Percentiles rank a stretch among this genome's conserved stretches.
phyloP scores from a whole-genome alignment of 2,329 filamentous ascomycete species.

The Coccinonectria pachysandricola region DNA sequence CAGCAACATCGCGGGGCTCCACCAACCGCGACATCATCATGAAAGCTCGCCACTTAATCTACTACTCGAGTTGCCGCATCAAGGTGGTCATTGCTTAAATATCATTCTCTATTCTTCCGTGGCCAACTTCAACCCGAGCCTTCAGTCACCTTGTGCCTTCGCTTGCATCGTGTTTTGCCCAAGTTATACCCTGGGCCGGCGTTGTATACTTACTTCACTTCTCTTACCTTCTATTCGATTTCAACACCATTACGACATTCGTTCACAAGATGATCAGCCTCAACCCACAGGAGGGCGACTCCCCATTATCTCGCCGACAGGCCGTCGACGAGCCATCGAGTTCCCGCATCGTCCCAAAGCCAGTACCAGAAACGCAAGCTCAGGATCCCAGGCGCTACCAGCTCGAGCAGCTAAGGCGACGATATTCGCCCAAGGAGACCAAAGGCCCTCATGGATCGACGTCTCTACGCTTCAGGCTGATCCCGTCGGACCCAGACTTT shows the following conservation, averaged over 20 bases:
- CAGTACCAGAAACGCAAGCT: slow-evolving; percentile 52
- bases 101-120: too few relatives aligned
- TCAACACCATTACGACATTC: slow-evolving; percentile 3
- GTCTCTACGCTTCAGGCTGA: slow-evolving; percentile 52
- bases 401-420: slow-evolving; percentile 58
- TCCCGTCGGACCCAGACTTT: slow-evolving; percentile 74
- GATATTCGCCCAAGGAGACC: slow-evolving; percentile 45
- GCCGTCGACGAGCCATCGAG: slow-evolving; percentile 33
- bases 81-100: too few relatives aligned
- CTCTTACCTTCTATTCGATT: too few relatives aligned
- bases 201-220: too few relatives aligned
- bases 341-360: slow-evolving; percentile 50
- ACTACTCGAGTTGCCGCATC: too few relatives aligned
- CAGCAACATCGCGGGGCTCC: too few relatives aligned
- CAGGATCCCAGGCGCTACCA: slow-evolving; percentile 66
- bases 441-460: slow-evolving; percentile 37
- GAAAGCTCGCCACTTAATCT: too few relatives aligned
- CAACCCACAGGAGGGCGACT: slow-evolving; percentile 17
- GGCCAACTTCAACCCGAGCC: too few relatives aligned
- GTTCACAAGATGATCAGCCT: slow-evolving; percentile 31
- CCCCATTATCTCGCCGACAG: slow-evolving; percentile 29
- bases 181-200: too few relatives aligned
- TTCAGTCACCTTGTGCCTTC: too few relatives aligned
- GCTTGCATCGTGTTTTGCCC: too few relatives aligned
- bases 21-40: too few relatives aligned